phyloP scores from a whole-genome alignment of 2,329 filamentous ascomycete genomes.

The Epichloe bromicola region DNA sequence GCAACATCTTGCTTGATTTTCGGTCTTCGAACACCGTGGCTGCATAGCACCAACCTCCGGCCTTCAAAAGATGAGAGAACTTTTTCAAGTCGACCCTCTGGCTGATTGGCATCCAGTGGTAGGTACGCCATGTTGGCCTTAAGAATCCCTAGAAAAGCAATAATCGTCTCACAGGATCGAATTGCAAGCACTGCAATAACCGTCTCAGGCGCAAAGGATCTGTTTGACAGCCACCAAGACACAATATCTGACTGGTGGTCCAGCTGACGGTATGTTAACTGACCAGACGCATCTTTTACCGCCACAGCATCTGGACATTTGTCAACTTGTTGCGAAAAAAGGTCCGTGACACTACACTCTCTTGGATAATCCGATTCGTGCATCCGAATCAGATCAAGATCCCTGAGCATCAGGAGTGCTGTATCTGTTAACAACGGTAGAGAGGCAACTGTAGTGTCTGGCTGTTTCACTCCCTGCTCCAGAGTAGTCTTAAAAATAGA shows the following conservation, averaged over 20 bases:
- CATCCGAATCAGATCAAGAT: not conserved
- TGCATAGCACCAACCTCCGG: not conserved
- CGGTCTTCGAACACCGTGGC: not conserved
- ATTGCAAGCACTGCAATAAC: not conserved
- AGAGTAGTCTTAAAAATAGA: not conserved
- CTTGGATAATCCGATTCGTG: not conserved
- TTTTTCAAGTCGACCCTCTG: slow-evolving; percentile 8
- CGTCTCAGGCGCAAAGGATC: not conserved
- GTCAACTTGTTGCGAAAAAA: not conserved
- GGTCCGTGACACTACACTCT: not conserved
- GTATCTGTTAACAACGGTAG: not conserved
- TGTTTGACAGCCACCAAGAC: not conserved
- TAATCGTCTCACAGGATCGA: slow-evolving; percentile 3
- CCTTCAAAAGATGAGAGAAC: slow-evolving; percentile 8
- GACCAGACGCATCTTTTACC: not conserved
- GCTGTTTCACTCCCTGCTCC: not conserved
- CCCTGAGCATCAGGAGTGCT: not conserved
- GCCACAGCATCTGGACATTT: not conserved
- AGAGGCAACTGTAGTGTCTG: not conserved
- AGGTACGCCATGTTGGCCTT: slow-evolving; percentile 15
- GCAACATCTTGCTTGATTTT: not conserved
- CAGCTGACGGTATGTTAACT: not conserved
- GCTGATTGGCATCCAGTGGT: slow-evolving; percentile 12
- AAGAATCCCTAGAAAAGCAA: slow-evolving; percentile 11
- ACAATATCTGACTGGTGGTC: not conserved